Percentiles rank a stretch among this genome's conserved stretches.
These are phyloP conservation scores for Lactarius deliciosus DNA, from an alignment of 768 basidiomycete species.

Conservation along the genomic window DNA sequence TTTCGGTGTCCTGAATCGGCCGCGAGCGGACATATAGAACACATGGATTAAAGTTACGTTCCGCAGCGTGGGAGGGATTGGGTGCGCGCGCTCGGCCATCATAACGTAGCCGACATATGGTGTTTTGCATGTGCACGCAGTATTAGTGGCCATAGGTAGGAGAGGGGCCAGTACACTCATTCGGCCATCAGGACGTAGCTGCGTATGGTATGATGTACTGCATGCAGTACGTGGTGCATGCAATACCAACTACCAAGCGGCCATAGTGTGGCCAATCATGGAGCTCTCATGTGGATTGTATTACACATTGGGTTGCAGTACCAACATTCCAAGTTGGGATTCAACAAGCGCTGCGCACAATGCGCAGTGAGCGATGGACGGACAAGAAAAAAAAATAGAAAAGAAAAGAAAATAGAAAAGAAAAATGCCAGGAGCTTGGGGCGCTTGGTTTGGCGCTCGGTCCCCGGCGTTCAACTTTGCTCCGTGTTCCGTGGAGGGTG, in stretches of 20 bases:
- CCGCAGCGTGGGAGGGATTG: not conserved
- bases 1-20: not conserved
- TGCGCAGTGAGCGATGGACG: not conserved
- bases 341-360: not conserved
- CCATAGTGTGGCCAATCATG: not conserved
- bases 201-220: not conserved
- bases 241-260: not conserved
- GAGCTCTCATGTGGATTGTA: not conserved
- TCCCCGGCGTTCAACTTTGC: conserved; percentile 13
- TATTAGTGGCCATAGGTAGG: not conserved
- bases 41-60: not conserved
- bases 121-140: not conserved
- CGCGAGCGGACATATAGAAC: not conserved
- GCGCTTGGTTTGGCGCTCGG: not conserved
- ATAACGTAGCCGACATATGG: not conserved
- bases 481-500: not conserved
- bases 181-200: too few species aligned
- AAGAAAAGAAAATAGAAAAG: not conserved
- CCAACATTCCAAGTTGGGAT: not conserved
- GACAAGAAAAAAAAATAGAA: not conserved
- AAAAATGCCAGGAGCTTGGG: not conserved
- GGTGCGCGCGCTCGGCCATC: not conserved
- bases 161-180: too few species aligned
- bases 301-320: not conserved
- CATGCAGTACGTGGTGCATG: not conserved